Evolutionary conservation across 768 basidiomycete species (phyloP).

Genomic region (Tricholoma sp.): DNA sequence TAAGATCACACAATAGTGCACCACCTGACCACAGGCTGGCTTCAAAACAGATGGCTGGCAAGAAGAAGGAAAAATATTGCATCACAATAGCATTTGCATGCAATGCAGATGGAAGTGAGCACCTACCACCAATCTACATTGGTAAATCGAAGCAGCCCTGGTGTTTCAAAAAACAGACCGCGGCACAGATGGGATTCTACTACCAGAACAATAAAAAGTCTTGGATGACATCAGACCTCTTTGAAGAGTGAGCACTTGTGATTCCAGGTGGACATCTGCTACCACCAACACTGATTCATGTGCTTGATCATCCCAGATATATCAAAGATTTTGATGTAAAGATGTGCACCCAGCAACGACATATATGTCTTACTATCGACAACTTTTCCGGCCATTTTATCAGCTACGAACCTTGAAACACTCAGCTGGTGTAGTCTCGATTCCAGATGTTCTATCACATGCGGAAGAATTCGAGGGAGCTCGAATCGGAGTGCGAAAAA

Average conservation of each 20-base stretch:
- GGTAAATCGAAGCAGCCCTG: conserved; percentile 25
- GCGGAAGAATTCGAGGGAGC: no score
- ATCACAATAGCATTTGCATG: conserved; percentile 18
- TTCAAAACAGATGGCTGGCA: conserved; percentile 25
- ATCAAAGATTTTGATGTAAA: background rate
- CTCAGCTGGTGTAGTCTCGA: background rate
- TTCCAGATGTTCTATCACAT: no score
- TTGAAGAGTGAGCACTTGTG: conserved; percentile 24
- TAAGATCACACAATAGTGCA: conserved; percentile 6
- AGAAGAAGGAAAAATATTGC: conserved; percentile 28
- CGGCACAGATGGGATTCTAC: conserved; percentile 23
- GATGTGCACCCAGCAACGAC: background rate
- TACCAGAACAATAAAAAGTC: conserved; percentile 32
- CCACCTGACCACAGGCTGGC: conserved; percentile 26
- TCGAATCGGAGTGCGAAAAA: no score
- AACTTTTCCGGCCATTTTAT: background rate
- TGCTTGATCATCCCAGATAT: background rate
- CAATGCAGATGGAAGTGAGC: conserved; percentile 25
- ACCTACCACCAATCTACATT: conserved; percentile 27
- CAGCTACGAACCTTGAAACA: conserved; percentile 12
- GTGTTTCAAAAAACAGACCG: conserved; percentile 22
- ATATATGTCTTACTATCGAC: background rate
- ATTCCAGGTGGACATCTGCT: no score
- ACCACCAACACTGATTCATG: no score
- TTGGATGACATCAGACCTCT: conserved; percentile 33